A percentile compares a stretch with the other conserved stretches of the same genome.
phyloP scores from a whole-genome alignment of 2,329 filamentous ascomycete genomes.

The Aspergillus sp. region DNA sequence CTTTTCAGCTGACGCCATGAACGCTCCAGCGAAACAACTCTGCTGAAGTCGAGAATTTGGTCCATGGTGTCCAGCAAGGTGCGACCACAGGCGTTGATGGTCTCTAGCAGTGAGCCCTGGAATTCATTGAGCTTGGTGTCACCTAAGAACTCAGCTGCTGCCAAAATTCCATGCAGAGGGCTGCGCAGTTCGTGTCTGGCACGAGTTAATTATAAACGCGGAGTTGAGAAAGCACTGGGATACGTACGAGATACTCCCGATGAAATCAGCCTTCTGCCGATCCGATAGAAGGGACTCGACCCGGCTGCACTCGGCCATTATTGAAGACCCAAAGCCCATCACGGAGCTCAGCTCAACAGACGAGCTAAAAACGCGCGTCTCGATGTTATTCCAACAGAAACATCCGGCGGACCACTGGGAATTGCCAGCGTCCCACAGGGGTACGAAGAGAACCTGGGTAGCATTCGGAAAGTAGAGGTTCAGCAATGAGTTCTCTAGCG shows the following conservation, averaged over 20 bases:
- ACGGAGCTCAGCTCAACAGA: conserved; percentile 41
- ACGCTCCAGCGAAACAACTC: conserved; percentile 46
- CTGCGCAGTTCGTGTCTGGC: conserved; percentile 41
- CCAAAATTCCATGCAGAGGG: conserved; percentile 44
- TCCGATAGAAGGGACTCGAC: conserved; percentile 44
- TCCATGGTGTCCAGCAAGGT: conserved; percentile 47
- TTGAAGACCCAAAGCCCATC: conserved; percentile 41
- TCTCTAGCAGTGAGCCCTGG: conserved; percentile 39
- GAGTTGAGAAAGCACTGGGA: not conserved
- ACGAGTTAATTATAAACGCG: not conserved
- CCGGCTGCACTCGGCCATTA: conserved; percentile 45
- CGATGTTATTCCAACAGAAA: conserved; percentile 43
- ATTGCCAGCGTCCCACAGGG: conserved; percentile 51
- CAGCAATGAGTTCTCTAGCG: conserved; percentile 39
- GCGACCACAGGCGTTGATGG: conserved; percentile 42
- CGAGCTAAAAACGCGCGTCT: conserved; percentile 37
- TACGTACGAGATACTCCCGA: conserved; percentile 41
- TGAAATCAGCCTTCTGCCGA: conserved; percentile 45
- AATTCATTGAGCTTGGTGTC: conserved; percentile 40
- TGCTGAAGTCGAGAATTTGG: conserved; percentile 51
- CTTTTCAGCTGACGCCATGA: conserved; percentile 34
- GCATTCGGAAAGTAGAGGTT: conserved; percentile 48
- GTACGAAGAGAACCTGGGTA: conserved; percentile 50
- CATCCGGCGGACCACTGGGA: conserved; percentile 48
- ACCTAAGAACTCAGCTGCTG: conserved; percentile 41